phyloP scores from a whole-genome alignment of 1,284 basidiomycete genomes.

The Xerocomus cyaneibrunnescens region DNA sequence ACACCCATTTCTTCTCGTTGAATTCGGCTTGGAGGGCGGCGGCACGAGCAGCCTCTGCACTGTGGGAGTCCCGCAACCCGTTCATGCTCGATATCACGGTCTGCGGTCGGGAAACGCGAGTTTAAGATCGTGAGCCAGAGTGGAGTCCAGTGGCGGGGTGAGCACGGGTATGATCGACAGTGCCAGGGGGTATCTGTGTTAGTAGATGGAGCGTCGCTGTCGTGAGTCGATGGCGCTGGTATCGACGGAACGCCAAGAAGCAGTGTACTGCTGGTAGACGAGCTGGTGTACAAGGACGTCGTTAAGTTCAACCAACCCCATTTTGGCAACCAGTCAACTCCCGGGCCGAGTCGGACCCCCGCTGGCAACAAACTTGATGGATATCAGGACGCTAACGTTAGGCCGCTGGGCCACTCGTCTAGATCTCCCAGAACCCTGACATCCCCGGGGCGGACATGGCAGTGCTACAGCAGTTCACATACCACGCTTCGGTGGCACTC shows the following conservation, averaged over 20 bases:
- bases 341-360: too few relatives aligned
- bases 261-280: neutral
- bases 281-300: too few relatives aligned
- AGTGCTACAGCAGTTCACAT: neutral
- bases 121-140: constrained; percentile 2
- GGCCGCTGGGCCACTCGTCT: too few relatives aligned
- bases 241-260: neutral
- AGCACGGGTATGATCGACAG: constrained; percentile 1
- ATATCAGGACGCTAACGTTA: too few relatives aligned
- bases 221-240: neutral
- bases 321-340: constrained; percentile 7
- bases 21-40: constrained; percentile 94
- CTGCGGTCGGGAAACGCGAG: constrained; percentile 16
- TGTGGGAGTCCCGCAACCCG: constrained; percentile 55
- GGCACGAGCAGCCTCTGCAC: constrained; percentile 68
- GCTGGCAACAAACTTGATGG: too few relatives aligned
- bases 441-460: neutral
- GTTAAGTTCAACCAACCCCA: neutral
- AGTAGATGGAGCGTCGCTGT: constrained; percentile 4
- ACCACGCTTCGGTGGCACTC: neutral
- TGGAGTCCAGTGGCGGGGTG: neutral
- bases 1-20: constrained; percentile 97
- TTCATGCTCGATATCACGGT: constrained; percentile 41
- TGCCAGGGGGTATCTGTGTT: constrained; percentile 7
- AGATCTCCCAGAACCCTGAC: neutral